These are phyloP conservation scores for Diaporthe helianthi DNA, from an alignment of 2,329 filamentous ascomycete species.

Conservation along the genomic window DNA sequence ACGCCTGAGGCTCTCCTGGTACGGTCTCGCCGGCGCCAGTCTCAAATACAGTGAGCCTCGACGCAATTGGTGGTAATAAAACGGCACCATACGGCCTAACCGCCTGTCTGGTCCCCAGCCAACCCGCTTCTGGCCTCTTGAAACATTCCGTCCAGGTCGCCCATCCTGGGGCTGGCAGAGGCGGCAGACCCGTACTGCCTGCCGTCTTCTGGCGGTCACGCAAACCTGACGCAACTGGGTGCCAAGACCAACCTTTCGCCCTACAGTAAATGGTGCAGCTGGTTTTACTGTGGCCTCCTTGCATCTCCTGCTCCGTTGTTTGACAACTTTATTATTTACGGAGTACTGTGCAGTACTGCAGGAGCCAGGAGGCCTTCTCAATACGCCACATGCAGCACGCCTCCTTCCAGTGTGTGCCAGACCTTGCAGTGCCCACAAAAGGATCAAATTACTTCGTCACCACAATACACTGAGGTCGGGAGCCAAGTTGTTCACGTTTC, in stretches of 20 bases:
- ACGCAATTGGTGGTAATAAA: slow-evolving; percentile 7
- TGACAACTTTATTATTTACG: neutral
- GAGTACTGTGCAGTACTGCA: neutral
- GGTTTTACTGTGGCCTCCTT: slow-evolving; percentile 18
- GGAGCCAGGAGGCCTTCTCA: neutral
- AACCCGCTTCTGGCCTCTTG: slow-evolving; percentile 15
- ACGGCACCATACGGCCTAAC: neutral
- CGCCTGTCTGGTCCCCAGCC: slow-evolving; percentile 1
- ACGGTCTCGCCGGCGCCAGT: neutral
- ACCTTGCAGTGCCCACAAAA: slow-evolving; percentile 4
- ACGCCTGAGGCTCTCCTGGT: neutral
- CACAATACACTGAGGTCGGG: neutral
- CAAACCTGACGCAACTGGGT: slow-evolving; percentile 9
- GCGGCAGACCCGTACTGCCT: slow-evolving; percentile 22
- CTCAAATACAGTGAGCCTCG: neutral
- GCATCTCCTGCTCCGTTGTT: slow-evolving; percentile 10
- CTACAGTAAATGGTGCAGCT: slow-evolving; percentile 20
- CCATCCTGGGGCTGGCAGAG: slow-evolving; percentile 15
- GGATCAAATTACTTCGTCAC: neutral
- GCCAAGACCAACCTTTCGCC: slow-evolving; percentile 8
- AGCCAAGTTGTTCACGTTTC: neutral
- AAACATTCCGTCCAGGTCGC: slow-evolving; percentile 13
- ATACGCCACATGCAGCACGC: neutral
- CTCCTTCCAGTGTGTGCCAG: neutral
- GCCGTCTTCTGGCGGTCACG: slow-evolving; percentile 21